Base-by-base conservation (phyloP, 2,329 filamentous ascomycete genomes). In the Colletotrichum lentis region DNA sequence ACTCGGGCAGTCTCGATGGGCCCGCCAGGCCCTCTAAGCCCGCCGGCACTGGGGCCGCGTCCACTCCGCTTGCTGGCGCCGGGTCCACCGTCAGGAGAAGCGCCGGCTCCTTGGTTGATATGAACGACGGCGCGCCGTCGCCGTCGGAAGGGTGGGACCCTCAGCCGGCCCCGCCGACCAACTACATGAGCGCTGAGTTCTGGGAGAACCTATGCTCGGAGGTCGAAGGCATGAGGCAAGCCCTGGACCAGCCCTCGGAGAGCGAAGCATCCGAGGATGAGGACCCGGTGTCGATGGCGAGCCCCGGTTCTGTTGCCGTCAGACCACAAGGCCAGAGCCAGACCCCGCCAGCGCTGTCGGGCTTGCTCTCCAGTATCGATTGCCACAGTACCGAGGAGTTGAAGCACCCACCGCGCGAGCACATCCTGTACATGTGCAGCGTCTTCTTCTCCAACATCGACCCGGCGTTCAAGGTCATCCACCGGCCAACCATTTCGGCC, bases 161-260 rank as follows among this genome's bases (percentile, higher is more conserved):
- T 3, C 72, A 20, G 67, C 49, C 55, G 62, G 50, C 64, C 59
- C 61, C 76, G n/a, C 72, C 77, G 2, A 76, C 73, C 11, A 77
- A 74, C 31, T 83, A 81, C 64, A 72, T 83, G 44, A 79, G 80
- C 62, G 77, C 76, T 10, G 78, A 82, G 54, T 83, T 83, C 70
- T 83, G 81, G 81, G 74, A 77, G 1, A 80, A 79, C 46, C 74
- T 83, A 3, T 82, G 78, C 49, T 72, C 76, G 20, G 81, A 83
- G 72, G 80, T 83, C 14, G 81, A 81, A 65, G 81, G 81, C 10
- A 76, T 83, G 71, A 78, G 77, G 63, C 79, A 81, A 56, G 79
- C 79, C 3, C 73, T 83, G 52, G 81, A 82, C 58, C 77, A 82
- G 70, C 76, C 80, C 0, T 81, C 80, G 8, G 80, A 82, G 12